Evolutionary conservation across 495 filamentous ascomycete genomes (phyloP).

Genomic region (Aspergillus steynii): DNA sequence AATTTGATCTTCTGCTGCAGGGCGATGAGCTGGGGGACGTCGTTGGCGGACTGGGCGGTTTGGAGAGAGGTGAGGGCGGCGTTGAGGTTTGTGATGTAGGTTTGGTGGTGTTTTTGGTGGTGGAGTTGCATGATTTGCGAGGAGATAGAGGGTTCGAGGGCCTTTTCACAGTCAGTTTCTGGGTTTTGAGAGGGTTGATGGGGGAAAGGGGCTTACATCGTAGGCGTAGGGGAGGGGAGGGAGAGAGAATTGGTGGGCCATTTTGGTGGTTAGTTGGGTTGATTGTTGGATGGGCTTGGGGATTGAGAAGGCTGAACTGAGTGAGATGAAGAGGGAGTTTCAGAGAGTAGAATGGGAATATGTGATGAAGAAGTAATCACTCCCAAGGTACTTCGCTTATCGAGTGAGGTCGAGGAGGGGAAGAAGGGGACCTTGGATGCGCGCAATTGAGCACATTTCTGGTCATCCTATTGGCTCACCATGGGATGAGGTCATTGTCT

Average conservation of each 20-base stretch:
- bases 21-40: slow-evolving; percentile 64
- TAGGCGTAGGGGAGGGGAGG: slow-evolving; percentile 46
- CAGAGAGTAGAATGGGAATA: background rate
- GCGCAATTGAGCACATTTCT: slow-evolving; percentile 21
- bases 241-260: slow-evolving; percentile 30
- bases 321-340: background rate
- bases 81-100: slow-evolving; percentile 67
- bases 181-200: background rate
- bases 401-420: background rate
- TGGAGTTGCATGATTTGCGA: slow-evolving; percentile 95
- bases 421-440: slow-evolving; percentile 20
- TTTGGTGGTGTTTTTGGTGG: slow-evolving; percentile 65
- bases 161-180: slow-evolving; percentile 37
- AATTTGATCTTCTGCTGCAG: slow-evolving; percentile 88
- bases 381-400: background rate
- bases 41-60: slow-evolving; percentile 41
- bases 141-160: slow-evolving; percentile 91
- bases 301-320: background rate
- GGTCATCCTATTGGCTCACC: background rate
- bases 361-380: background rate
- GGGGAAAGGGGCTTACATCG: slow-evolving; percentile 30
- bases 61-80: slow-evolving; percentile 49
- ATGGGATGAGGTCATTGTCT: background rate
- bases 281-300: background rate
- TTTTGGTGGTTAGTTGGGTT: slow-evolving; percentile 14